Evolutionary conservation across 2,329 filamentous ascomycete species (phyloP), one percentile per base, ranked within the genome.

Genomic region (Verticillium klebahnii): DNA sequence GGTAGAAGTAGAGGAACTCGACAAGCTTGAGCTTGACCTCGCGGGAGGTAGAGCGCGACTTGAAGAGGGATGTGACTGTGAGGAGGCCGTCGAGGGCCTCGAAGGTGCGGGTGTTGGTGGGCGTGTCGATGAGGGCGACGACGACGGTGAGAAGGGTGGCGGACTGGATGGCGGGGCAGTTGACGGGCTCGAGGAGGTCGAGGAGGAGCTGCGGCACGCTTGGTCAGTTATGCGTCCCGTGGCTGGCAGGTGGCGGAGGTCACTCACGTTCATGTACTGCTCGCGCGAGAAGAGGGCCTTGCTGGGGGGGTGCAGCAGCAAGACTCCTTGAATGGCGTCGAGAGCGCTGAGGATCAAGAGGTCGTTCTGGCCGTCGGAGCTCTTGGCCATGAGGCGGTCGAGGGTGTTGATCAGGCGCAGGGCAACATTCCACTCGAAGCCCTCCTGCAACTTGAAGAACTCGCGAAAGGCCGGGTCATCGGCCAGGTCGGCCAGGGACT

Each of bases 1-100:
- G 88, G 76, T 98, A 99, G 77, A 98, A 98, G 81, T 98, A 98
- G 59, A 99, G 80, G 73, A 98, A 98, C 75, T 98, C 95, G 68
- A 97, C 89, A n/a, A 96, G 86, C 75, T 96, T 95, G 72, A 97
- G 85, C 79, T 97, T 97, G 67, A 98, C 93, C 69, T 94, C 91
- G 64, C 92, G 88, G 29, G 88, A 88, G 3, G 94, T 97, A 67
- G 88, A 87, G 64, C 92, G 88, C 66, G 90, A 91, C 76, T 96
- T 96, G 85, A 98, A 97, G 58, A 98, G 84, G 11, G 91, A 94
- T 2, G 94, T 97, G 56, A 98, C 88, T 1, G 93, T 95, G 50
- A 97, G 85, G 5, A 99, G 85, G 61, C 95, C 95, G 73, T 98
- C 94, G 67, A 97, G 89, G 61, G 85, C 83, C 78, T 99, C 95